Conservation (phyloP, 768 basidiomycete genomes). For the Phylloporus sp. region DNA sequence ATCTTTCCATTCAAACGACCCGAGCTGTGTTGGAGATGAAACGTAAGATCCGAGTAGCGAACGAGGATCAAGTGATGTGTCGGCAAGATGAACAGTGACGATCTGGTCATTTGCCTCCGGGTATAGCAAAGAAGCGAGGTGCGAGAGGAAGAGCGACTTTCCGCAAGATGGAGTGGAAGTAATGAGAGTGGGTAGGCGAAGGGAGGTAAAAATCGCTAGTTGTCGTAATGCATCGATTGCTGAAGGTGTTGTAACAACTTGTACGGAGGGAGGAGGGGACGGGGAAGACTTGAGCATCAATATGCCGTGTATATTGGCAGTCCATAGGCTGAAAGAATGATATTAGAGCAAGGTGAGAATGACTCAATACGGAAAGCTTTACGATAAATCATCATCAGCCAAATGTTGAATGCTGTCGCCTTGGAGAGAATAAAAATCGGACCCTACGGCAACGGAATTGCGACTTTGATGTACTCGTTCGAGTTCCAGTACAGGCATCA, state of each 20-base stretch:
- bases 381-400: conserved; percentile 53
- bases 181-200: conserved; percentile 72
- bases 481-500: conserved; percentile 67
- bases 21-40: conserved; percentile 77
- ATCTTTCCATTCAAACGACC: conserved; percentile 94
- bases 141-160: conserved; percentile 72
- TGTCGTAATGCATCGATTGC: conserved; percentile 52
- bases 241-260: conserved; percentile 61
- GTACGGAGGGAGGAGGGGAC: conserved; percentile 21
- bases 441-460: conserved; percentile 37
- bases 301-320: conserved; percentile 61
- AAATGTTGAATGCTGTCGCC: conserved; percentile 33
- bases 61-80: conserved; percentile 92
- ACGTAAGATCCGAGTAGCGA: conserved; percentile 90
- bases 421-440: conserved; percentile 45
- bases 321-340: conserved; percentile 42
- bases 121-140: conserved; percentile 65
- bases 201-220: conserved; percentile 60
- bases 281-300: conserved; percentile 51
- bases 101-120: conserved; percentile 62
- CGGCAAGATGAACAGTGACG: conserved; percentile 85
- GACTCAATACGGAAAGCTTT: conserved; percentile 10
- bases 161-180: conserved; percentile 86
- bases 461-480: conserved; percentile 52
- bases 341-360: conserved; percentile 11